phyloP scores from a whole-genome alignment of 2,329 filamentous ascomycete genomes.

The Calonectria montana region DNA sequence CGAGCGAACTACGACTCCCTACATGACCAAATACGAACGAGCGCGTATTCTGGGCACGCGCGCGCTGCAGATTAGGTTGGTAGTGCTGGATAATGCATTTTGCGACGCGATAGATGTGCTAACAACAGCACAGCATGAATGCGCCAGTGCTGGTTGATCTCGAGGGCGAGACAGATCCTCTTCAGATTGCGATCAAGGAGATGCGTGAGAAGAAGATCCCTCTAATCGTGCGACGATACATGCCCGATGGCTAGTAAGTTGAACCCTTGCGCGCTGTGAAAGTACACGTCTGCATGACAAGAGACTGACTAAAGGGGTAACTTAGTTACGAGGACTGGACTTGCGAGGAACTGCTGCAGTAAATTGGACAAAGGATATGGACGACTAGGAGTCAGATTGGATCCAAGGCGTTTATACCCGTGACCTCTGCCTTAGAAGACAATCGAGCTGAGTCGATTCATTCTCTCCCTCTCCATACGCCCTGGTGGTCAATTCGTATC shows the following conservation, averaged over 20 bases:
- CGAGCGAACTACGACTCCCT: constrained; percentile 91
- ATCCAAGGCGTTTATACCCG: constrained; percentile 42
- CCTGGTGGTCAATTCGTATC: constrained; percentile 29
- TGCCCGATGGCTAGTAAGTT: constrained; percentile 94
- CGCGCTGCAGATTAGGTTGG: constrained; percentile 93
- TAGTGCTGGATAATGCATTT: neutral
- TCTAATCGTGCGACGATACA: constrained; percentile 91
- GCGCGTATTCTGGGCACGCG: constrained; percentile 93
- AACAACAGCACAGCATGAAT: constrained; percentile 79
- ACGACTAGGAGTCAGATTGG: constrained; percentile 30
- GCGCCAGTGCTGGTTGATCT: constrained; percentile 96
- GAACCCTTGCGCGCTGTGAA: neutral
- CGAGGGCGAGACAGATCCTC: constrained; percentile 96
- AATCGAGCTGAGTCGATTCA: constrained; percentile 36
- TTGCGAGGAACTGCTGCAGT: constrained; percentile 89
- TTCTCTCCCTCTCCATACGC: constrained; percentile 25
- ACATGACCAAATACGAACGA: constrained; percentile 99
- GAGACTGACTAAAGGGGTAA: constrained; percentile 24
- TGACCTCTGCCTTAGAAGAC: constrained; percentile 35
- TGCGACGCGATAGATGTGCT: constrained; percentile 16
- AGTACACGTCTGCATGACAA: neutral
- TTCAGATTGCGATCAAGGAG: constrained; percentile 98
- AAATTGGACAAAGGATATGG: constrained; percentile 37
- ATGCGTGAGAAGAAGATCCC: constrained; percentile 99
- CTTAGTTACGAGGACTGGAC: constrained; percentile 98